Evolutionary conservation across 1,284 basidiomycete species (phyloP).

Genomic region (Rhodotorula sp.): DNA sequence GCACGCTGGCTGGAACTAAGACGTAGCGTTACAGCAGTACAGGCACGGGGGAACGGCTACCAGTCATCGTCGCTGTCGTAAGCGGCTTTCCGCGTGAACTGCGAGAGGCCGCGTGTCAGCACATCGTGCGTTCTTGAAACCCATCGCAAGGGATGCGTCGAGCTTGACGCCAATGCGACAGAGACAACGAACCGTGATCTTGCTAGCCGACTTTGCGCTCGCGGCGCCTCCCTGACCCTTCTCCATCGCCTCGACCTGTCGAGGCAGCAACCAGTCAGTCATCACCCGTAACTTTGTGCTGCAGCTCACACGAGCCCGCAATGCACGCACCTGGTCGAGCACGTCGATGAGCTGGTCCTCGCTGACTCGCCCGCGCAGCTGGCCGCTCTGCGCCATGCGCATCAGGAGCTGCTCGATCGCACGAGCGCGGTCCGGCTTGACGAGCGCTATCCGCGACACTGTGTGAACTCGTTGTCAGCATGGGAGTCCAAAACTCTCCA

Average conservation of each 20-base stretch:
- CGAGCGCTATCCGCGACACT: conserved; percentile 90
- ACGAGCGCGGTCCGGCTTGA: conserved; percentile 80
- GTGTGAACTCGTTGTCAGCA: neutral
- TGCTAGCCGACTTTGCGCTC: conserved; percentile 58
- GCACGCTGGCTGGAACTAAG: no score
- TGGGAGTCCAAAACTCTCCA: neutral
- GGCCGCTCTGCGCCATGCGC: conserved; percentile 90
- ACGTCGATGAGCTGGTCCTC: conserved; percentile 88
- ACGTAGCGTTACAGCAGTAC: neutral
- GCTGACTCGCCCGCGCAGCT: conserved; percentile 78
- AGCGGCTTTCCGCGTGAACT: conserved; percentile 71
- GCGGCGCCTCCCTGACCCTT: conserved; percentile 60
- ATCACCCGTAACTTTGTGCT: neutral
- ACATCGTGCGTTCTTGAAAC: neutral
- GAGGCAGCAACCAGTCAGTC: neutral
- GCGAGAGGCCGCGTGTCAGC: neutral
- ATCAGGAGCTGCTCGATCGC: conserved; percentile 84
- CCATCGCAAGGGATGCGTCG: no score
- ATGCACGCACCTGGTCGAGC: conserved; percentile 74
- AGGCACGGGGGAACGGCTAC: conserved; percentile 43
- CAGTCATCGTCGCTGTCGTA: conserved; percentile 67
- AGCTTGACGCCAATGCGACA: neutral
- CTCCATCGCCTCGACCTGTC: conserved; percentile 61
- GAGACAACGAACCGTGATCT: conserved; percentile 64
- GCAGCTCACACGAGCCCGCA: no score